These are phyloP conservation scores for Cetraspora pellucida DNA, from an alignment of 192 early-diverging fungal species.

Conservation along the genomic window DNA sequence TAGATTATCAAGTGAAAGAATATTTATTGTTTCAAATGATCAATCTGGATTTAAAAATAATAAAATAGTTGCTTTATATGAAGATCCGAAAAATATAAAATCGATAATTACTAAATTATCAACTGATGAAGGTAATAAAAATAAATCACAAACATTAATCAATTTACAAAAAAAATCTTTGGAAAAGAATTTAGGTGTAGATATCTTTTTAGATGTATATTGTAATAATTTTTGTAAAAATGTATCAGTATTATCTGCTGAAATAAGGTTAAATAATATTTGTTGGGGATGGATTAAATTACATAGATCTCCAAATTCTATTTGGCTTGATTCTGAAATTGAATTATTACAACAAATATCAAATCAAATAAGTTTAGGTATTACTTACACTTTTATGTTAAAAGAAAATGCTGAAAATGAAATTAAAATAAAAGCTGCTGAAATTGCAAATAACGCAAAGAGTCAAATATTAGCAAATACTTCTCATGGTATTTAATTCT, in stretches of 20 bases:
- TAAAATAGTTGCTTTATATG: neutral
- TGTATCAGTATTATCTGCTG: neutral
- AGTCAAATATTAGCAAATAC: slow-evolving; percentile 48
- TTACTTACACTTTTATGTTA: slow-evolving; percentile 41
- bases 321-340: slow-evolving; percentile 43
- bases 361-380: slow-evolving; percentile 47
- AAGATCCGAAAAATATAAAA: neutral
- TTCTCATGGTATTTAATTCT: slow-evolving; percentile 45
- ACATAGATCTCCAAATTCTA: neutral
- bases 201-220: neutral
- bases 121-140: no score
- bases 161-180: no score
- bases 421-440: slow-evolving; percentile 44
- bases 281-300: slow-evolving; percentile 27
- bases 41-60: neutral
- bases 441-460: slow-evolving; percentile 50
- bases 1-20: slow-evolving; percentile 43
- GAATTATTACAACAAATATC: no score
- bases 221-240: no score
- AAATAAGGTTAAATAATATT: neutral
- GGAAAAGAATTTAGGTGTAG: no score
- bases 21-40: slow-evolving; percentile 30
- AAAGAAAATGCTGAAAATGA: slow-evolving; percentile 45
- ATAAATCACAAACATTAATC: no score
- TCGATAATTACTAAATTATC: no score